phyloP scores from a whole-genome alignment of 1,284 basidiomycete genomes.

The Golubevia pallescens region DNA sequence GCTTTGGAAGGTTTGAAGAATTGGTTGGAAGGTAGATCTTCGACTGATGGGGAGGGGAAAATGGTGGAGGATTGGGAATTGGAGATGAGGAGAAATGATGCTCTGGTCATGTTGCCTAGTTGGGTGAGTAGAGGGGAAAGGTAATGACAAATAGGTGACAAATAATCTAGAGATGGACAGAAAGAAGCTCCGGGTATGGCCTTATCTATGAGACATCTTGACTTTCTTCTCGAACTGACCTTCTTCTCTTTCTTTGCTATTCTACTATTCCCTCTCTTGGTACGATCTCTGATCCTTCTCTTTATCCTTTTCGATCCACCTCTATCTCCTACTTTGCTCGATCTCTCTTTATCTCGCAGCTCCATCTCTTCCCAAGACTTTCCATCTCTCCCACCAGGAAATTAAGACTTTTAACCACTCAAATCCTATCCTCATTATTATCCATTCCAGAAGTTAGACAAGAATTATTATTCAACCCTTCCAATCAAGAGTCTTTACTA shows the following conservation, averaged over 20 bases:
- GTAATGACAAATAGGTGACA: too few relatives aligned
- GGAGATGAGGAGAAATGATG: slow-evolving; percentile 74
- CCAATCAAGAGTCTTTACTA: slow-evolving; percentile 41
- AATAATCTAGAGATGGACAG: too few relatives aligned
- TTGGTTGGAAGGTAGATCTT: too few relatives aligned
- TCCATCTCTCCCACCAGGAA: slow-evolving; percentile 52
- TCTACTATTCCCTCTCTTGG: too few relatives aligned
- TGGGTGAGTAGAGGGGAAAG: slow-evolving; percentile 38
- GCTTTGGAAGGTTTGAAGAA: slow-evolving; percentile 89
- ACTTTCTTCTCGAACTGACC: too few relatives aligned
- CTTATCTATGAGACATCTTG: too few relatives aligned
- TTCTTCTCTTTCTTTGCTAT: too few relatives aligned
- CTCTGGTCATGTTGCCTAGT: slow-evolving; percentile 70
- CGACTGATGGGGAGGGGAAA: slow-evolving; percentile 72
- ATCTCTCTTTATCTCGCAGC: slow-evolving; percentile 6
- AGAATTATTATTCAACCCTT: slow-evolving; percentile 41
- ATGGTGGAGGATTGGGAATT: slow-evolving; percentile 74
- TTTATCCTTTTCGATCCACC: too few relatives aligned
- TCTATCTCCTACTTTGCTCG: not conserved
- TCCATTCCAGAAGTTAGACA: slow-evolving; percentile 19
- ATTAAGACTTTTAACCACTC: slow-evolving; percentile 46
- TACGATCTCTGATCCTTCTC: too few relatives aligned
- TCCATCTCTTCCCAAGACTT: slow-evolving; percentile 56
- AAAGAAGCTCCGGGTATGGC: too few relatives aligned
- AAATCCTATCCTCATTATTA: slow-evolving; percentile 42